phyloP scores from a whole-genome alignment of 2,329 filamentous ascomycete species.

The Incumbomyces delicatus region DNA sequence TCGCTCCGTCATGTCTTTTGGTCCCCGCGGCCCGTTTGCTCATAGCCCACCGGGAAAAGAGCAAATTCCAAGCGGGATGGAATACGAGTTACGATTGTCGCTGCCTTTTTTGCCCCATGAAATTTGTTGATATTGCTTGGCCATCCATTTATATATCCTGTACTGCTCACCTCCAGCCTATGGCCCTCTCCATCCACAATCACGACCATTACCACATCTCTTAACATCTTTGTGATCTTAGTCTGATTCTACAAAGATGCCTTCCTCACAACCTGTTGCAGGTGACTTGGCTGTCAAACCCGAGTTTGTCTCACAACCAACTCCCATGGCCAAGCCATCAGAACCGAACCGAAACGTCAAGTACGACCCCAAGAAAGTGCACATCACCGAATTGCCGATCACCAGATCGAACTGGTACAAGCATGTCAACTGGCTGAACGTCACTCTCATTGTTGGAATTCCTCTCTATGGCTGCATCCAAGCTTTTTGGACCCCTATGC shows the following conservation, averaged over 20 bases:
- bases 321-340: slow-evolving; percentile 38
- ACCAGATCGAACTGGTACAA: slow-evolving; percentile 79
- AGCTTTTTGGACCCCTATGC: slow-evolving; percentile 68
- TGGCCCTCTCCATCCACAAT: neutral
- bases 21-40: neutral
- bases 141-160: slow-evolving; percentile 1
- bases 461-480: slow-evolving; percentile 64
- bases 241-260: slow-evolving; percentile 30
- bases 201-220: slow-evolving; percentile 1
- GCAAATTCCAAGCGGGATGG: too few relatives aligned
- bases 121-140: slow-evolving; percentile 2
- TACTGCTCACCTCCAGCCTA: neutral
- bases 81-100: slow-evolving; percentile 5
- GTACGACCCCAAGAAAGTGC: slow-evolving; percentile 61
- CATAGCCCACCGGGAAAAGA: neutral
- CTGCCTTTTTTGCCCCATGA: neutral
- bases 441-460: slow-evolving; percentile 67
- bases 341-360: slow-evolving; percentile 44
- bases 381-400: slow-evolving; percentile 75
- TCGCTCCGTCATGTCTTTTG: neutral
- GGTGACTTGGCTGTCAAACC: slow-evolving; percentile 41
- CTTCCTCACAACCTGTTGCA: slow-evolving; percentile 42
- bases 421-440: slow-evolving; percentile 91
- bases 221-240: slow-evolving; percentile 7
- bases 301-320: slow-evolving; percentile 35